Conservation (phyloP, 78 protist species). For the Dictyostelium capitatum region DNA sequence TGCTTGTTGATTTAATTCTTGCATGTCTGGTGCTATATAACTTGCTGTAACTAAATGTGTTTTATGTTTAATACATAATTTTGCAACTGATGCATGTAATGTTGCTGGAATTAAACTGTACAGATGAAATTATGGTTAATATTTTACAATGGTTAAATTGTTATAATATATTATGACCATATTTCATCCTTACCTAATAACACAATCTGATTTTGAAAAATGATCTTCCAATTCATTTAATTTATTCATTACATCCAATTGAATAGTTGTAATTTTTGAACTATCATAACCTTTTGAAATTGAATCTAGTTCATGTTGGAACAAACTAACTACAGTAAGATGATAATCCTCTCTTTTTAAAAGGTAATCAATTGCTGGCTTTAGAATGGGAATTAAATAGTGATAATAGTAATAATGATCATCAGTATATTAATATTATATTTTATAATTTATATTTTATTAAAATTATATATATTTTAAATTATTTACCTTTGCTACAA, state of each 20-base stretch:
- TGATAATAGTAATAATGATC: background rate
- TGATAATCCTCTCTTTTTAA: conserved; percentile 57
- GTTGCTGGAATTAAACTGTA: conserved; percentile 86
- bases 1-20: conserved; percentile 51
- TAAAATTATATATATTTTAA: background rate
- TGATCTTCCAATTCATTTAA: conserved; percentile 15
- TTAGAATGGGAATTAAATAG: too few species aligned
- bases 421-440: background rate
- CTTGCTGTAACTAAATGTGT: conserved; percentile 84
- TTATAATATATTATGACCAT: too few species aligned
- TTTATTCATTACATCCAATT: conserved; percentile 62
- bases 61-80: conserved; percentile 68
- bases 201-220: conserved; percentile 32
- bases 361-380: conserved; percentile 73
- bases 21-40: conserved; percentile 87
- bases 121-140: too few species aligned
- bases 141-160: too few species aligned
- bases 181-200: conserved; percentile 54
- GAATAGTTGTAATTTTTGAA: conserved; percentile 29
- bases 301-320: conserved; percentile 61
- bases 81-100: conserved; percentile 83
- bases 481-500: conserved; percentile 59
- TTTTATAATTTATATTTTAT: too few species aligned
- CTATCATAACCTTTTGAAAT: background rate
- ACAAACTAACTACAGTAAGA: conserved; percentile 67